Evolutionary conservation across 139 green algal species (phyloP).

Genomic region (Picochlorum sp.): DNA sequence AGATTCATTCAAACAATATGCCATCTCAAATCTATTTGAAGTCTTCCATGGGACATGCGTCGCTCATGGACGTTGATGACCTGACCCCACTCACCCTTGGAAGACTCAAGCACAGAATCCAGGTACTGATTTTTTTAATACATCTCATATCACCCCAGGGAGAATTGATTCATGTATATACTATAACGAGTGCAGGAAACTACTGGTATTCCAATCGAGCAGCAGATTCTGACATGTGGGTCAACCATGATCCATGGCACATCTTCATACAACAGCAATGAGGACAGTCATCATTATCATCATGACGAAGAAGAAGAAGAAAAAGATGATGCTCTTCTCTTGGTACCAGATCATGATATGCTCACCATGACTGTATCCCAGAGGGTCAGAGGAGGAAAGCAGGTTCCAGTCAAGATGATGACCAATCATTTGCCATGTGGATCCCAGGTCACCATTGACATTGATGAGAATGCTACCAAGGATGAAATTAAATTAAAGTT

Average conservation of each 20-base stretch:
- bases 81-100: too few relatives aligned
- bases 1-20: too few relatives aligned
- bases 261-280: background rate
- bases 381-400: constrained; percentile 23
- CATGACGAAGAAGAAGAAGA: too few relatives aligned
- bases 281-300: too few relatives aligned
- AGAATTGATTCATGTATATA: too few relatives aligned
- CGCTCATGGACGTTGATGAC: too few relatives aligned
- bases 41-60: too few relatives aligned
- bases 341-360: background rate
- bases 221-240: constrained; percentile 33
- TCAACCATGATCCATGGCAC: constrained; percentile 23
- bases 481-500: constrained; percentile 43
- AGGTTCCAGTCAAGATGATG: constrained; percentile 45
- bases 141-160: too few relatives aligned
- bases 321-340: too few relatives aligned
- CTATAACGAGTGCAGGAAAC: constrained; percentile 20
- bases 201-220: constrained; percentile 18
- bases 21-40: too few relatives aligned
- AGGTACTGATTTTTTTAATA: too few relatives aligned
- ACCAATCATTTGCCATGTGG: constrained; percentile 49
- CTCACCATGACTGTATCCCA: constrained; percentile 17
- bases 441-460: constrained; percentile 41
- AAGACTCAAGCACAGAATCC: too few relatives aligned
- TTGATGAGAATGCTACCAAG: constrained; percentile 33